Evolutionary conservation across 2,329 filamentous ascomycete genomes (phyloP).

Genomic region (Xylariaceae sp.): DNA sequence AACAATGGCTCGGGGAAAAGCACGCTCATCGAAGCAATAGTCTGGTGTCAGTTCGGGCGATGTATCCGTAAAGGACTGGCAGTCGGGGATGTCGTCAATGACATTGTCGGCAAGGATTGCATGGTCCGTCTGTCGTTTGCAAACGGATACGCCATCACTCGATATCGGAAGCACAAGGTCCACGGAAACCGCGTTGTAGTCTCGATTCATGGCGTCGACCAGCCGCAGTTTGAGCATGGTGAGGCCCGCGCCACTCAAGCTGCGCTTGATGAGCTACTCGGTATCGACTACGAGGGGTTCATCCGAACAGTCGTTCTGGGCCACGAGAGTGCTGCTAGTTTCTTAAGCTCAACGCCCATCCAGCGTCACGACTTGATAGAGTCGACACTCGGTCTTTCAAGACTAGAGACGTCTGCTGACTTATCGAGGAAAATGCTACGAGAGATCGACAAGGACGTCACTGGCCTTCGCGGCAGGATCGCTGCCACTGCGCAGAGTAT

Average conservation of each 20-base stretch:
- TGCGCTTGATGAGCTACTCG: conserved; percentile 30
- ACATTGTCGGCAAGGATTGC: conserved; percentile 28
- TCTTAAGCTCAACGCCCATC: conserved; percentile 28
- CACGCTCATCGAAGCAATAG: conserved; percentile 33
- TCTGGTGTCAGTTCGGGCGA: conserved; percentile 34
- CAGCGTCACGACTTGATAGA: conserved; percentile 32
- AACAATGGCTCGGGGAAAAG: conserved; percentile 33
- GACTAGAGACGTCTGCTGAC: conserved; percentile 24
- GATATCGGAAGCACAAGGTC: conserved; percentile 29
- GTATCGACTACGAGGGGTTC: conserved; percentile 31
- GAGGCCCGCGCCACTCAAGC: conserved; percentile 25
- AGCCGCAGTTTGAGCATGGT: conserved; percentile 28
- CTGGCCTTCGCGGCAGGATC: conserved; percentile 9
- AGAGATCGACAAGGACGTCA: conserved; percentile 23
- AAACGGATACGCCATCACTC: conserved; percentile 31
- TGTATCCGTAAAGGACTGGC: conserved; percentile 29
- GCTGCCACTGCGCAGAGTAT: conserved; percentile 15
- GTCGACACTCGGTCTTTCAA: conserved; percentile 26
- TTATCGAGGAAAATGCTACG: conserved; percentile 22
- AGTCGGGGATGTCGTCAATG: conserved; percentile 32
- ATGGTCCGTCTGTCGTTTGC: conserved; percentile 29
- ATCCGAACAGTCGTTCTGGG: conserved; percentile 32
- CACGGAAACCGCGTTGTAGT: conserved; percentile 29
- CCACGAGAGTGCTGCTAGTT: conserved; percentile 31
- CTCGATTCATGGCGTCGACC: conserved; percentile 25